Evolutionary conservation across 2,329 filamentous ascomycete species (phyloP).

Genomic region (Aureobasidium sp.): DNA sequence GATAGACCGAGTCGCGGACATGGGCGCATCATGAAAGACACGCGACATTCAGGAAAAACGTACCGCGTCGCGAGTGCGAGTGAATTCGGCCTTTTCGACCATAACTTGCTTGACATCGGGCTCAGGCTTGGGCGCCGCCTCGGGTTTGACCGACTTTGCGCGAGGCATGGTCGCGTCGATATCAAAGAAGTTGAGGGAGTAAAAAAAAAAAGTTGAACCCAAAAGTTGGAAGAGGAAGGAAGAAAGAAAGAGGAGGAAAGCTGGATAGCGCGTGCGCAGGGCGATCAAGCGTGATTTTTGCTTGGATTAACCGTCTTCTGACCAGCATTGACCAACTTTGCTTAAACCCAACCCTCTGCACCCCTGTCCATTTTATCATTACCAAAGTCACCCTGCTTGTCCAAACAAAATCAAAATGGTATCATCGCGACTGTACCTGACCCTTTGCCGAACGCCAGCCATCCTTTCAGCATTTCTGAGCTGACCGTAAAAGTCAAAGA

Average conservation of each 20-base stretch:
- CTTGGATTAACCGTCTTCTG: conserved; percentile 4
- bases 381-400: neutral
- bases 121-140: neutral
- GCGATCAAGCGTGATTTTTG: conserved; percentile 6
- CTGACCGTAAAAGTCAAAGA: too few species aligned
- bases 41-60: conserved; percentile 33
- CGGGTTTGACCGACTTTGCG: conserved; percentile 16
- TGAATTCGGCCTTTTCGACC: conserved; percentile 57
- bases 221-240: neutral
- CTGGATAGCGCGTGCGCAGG: neutral
- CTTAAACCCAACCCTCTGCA: conserved; percentile 4
- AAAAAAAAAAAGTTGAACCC: neutral
- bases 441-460: neutral
- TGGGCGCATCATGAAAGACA: conserved; percentile 6
- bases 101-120: conserved; percentile 13
- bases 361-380: neutral
- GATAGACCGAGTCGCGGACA: conserved; percentile 18
- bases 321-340: conserved; percentile 14
- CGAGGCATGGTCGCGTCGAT: conserved; percentile 9
- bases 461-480: neutral
- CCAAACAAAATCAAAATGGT: conserved; percentile 1
- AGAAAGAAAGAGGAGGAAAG: neutral
- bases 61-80: conserved; percentile 76
- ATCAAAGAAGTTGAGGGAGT: neutral
- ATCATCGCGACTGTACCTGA: neutral